Evolutionary conservation across 2,329 filamentous ascomycete genomes (phyloP).

Genomic region (Epichloe festucae): DNA sequence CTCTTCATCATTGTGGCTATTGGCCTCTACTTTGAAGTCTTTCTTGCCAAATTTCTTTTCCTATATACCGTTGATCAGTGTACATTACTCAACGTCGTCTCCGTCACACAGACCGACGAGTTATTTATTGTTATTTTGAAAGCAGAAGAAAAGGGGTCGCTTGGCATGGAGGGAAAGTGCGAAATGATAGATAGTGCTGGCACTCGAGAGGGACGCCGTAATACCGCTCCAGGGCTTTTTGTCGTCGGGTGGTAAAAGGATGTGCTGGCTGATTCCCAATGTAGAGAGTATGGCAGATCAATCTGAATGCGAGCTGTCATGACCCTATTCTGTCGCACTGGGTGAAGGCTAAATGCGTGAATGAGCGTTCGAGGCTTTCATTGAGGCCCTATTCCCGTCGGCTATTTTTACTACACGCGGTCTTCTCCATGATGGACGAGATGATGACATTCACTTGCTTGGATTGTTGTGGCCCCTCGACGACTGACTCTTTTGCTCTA

Average conservation of each 20-base stretch:
- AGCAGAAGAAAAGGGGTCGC: not conserved
- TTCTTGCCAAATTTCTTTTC: not conserved
- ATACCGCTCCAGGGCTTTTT: not conserved
- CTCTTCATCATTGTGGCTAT: not conserved
- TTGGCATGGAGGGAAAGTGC: not conserved
- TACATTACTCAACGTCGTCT: constrained; percentile 19
- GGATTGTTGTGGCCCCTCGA: too few species aligned
- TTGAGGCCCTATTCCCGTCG: too few species aligned
- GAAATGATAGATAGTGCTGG: not conserved
- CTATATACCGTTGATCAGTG: constrained; percentile 11
- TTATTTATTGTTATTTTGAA: not conserved
- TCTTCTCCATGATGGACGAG: too few species aligned
- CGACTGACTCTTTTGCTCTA: too few species aligned
- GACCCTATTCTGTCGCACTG: not conserved
- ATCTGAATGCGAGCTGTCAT: constrained; percentile 11
- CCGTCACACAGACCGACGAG: constrained; percentile 14
- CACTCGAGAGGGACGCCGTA: not conserved
- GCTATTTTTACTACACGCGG: too few species aligned
- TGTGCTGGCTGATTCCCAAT: constrained; percentile 1
- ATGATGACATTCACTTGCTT: too few species aligned
- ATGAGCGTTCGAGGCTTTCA: too few species aligned
- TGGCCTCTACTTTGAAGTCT: constrained; percentile 3
- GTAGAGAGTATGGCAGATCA: constrained; percentile 11
- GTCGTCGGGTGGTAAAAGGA: not conserved
- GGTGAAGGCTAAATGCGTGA: not conserved